Conservation (phyloP, 345 rosid genomes). For the Eucalyptus leucophloia region DNA sequence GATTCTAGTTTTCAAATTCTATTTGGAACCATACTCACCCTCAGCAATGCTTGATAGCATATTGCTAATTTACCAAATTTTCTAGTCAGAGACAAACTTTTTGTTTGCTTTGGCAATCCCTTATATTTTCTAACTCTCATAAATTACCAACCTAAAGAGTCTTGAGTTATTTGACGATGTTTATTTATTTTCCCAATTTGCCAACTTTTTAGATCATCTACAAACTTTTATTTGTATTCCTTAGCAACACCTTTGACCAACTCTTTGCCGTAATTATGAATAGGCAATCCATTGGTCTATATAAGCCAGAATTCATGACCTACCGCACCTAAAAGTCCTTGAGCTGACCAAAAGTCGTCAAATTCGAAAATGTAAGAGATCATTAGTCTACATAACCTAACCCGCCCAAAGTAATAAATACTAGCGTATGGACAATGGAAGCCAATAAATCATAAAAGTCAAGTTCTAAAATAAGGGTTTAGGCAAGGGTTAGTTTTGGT, state of each 20-base stretch:
- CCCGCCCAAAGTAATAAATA: no score
- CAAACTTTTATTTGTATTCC: not conserved
- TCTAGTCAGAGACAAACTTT: not conserved
- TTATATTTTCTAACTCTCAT: not conserved
- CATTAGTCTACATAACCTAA: not conserved
- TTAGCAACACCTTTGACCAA: not conserved
- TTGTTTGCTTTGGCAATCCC: not conserved
- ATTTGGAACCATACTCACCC: no score
- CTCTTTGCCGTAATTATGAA: not conserved
- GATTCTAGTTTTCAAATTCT: no score
- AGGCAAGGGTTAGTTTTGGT: not conserved
- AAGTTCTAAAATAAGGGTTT: no score
- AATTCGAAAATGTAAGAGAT: no score
- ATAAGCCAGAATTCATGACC: no score
- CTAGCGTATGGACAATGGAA: not conserved
- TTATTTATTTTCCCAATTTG: no score
- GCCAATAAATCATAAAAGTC: not conserved
- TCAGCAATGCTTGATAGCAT: not conserved
- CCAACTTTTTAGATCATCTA: not conserved
- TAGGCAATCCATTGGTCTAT: not conserved
- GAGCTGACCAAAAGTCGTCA: not conserved
- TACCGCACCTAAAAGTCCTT: not conserved
- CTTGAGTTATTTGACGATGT: not conserved
- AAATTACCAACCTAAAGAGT: not conserved
- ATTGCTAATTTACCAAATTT: no score